These are phyloP conservation scores for Phytophthora idaei DNA, from an alignment of 352 stramenopile genomes.

Conservation along the genomic window DNA sequence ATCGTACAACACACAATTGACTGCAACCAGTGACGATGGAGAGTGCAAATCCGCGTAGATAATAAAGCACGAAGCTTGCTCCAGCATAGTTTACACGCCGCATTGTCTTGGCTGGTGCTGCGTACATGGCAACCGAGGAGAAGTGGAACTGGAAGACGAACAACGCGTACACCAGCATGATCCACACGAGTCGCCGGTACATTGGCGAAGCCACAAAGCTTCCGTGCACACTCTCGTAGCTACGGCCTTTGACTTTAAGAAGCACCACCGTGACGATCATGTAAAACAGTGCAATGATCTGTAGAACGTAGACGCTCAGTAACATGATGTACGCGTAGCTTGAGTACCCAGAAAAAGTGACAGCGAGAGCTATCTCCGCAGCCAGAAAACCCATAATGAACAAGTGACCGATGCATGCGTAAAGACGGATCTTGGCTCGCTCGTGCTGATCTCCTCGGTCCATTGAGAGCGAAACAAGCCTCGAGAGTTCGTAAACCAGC, in stretches of 20 bases:
- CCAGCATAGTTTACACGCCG: constrained; percentile 33
- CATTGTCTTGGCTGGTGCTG: constrained; percentile 13
- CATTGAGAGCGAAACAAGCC: constrained; percentile 39
- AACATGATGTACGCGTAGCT: constrained; percentile 36
- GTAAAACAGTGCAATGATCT: constrained; percentile 40
- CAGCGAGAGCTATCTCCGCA: constrained; percentile 26
- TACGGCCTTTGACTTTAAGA: constrained; percentile 45
- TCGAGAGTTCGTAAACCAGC: constrained; percentile 55
- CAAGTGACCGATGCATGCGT: constrained; percentile 30
- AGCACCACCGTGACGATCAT: constrained; percentile 36
- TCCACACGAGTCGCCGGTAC: constrained; percentile 53
- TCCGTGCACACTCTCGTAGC: constrained; percentile 51
- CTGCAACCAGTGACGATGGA: constrained; percentile 49
- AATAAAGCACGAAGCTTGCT: constrained; percentile 47
- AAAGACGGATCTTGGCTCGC: constrained; percentile 36
- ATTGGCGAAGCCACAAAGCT: constrained; percentile 48
- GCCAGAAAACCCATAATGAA: constrained; percentile 27
- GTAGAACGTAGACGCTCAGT: constrained; percentile 28
- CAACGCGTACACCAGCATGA: constrained; percentile 53
- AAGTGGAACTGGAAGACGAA: constrained; percentile 65
- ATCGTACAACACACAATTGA: constrained; percentile 46
- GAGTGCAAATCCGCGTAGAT: constrained; percentile 45
- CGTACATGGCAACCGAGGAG: constrained; percentile 48
- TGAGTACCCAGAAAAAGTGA: constrained; percentile 37
- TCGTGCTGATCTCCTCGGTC: constrained; percentile 47